Conservation (phyloP, 306 rosid genomes). For the Cucumis sativus region DNA sequence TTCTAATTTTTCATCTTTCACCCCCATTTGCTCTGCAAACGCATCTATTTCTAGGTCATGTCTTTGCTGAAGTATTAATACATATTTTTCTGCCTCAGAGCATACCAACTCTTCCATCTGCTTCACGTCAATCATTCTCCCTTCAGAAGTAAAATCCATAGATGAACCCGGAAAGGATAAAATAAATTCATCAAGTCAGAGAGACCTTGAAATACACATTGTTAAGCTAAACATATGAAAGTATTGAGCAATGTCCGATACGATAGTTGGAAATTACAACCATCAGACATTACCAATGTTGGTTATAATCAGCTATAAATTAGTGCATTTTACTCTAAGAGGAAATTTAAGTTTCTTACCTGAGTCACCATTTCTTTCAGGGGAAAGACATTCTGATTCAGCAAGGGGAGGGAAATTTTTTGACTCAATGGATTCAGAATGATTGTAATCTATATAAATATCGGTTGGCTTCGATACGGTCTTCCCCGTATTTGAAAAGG, state of each 20-base stretch:
- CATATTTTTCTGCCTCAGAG: constrained; percentile 76
- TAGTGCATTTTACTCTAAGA: background rate
- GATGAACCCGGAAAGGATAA: background rate
- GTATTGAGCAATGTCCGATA: background rate
- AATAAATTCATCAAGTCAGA: background rate
- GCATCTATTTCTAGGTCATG: constrained; percentile 85
- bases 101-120: constrained; percentile 67
- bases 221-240: background rate
- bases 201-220: background rate
- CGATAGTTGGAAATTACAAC: background rate
- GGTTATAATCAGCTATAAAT: background rate
- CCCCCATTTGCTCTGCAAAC: constrained; percentile 73
- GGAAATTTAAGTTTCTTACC: constrained; percentile 33
- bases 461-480: constrained; percentile 16
- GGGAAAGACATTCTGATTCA: constrained; percentile 33
- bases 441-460: constrained; percentile 16
- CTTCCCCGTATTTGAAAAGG: constrained; percentile 24
- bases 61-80: constrained; percentile 56
- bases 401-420: constrained; percentile 27
- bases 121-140: constrained; percentile 47
- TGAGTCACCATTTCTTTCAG: constrained; percentile 33
- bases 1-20: constrained; percentile 82
- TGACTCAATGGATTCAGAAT: constrained; percentile 20
- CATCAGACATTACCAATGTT: background rate
- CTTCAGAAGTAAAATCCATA: constrained; percentile 16